These are phyloP conservation scores for Euphrasia confusa DNA, from an alignment of 257 asterid genomes.

Conservation along the genomic window DNA sequence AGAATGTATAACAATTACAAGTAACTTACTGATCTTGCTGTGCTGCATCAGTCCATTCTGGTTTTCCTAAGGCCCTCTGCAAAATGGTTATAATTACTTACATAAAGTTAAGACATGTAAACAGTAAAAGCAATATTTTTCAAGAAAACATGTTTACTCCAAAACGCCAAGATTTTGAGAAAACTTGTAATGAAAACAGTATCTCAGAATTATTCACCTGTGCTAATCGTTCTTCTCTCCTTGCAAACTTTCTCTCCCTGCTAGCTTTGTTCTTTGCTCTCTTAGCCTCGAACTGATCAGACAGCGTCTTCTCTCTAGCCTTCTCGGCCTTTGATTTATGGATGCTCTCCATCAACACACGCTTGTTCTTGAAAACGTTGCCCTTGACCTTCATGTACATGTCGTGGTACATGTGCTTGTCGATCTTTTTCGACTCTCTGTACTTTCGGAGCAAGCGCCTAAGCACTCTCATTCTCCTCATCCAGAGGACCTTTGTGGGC, in stretches of 20 bases:
- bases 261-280: slow-evolving; percentile 97
- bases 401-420: slow-evolving; percentile 95
- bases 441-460: slow-evolving; percentile 92
- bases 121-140: too few relatives aligned
- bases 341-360: slow-evolving; percentile 92
- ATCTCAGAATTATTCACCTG: slow-evolving; percentile 37
- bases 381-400: slow-evolving; percentile 99
- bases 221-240: slow-evolving; percentile 86
- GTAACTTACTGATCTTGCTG: slow-evolving; percentile 63
- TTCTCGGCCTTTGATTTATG: slow-evolving; percentile 98
- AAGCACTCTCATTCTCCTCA: slow-evolving; percentile 92
- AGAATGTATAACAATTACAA: not conserved
- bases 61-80: slow-evolving; percentile 74
- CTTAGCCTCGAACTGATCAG: slow-evolving; percentile 96
- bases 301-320: slow-evolving; percentile 86
- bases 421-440: slow-evolving; percentile 86
- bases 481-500: slow-evolving; percentile 93
- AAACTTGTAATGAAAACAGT: not conserved
- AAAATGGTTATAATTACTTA: not conserved
- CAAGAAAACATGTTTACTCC: too few relatives aligned
- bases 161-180: not conserved
- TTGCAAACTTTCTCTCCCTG: slow-evolving; percentile 83
- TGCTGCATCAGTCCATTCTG: slow-evolving; percentile 40
- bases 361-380: slow-evolving; percentile 92
- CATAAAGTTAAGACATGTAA: too few relatives aligned